Base-by-base conservation (phyloP, 768 basidiomycete genomes). In the Pleurotus tuber-regium region DNA sequence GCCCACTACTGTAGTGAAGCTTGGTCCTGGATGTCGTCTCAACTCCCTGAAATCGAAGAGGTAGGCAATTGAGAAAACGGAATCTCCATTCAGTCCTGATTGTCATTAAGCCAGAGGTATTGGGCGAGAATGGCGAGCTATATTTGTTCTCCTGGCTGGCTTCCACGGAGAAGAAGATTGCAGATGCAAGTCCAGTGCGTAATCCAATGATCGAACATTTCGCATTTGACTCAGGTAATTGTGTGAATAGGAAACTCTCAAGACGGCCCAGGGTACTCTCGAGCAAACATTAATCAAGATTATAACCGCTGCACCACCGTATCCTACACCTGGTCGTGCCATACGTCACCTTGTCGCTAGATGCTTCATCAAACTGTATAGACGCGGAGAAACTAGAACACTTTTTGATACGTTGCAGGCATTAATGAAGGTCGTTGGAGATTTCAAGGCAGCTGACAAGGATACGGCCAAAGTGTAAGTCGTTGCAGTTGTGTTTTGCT, bases 241-340 rank as follows among this genome's bases (percentile, higher is more conserved):
- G n/a, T n/a, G n/a, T n/a, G n/a, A n/a, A n/a, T 57, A 95, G 92
- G 79, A 80, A 50, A 75, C 80, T 18, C 62, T 94, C 40, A 92
- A 89, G 63, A 60, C 77, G 1, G 66, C 71, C 3, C 92, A 94
- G 62, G 52, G 76, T 0, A 72, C 72, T 10, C 63, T 93, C 4
- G 88, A 91, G 60, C 71, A 76, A 5, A 72, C 75, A 0, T 68
- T 94, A 33, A 68, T 91, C 55, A 87, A 87, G 59, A 71, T 92
- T 43, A 70, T 92, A 16, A 73, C 82, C 12, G 82, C 83, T 2
- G 71, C 81, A 0, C 73, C 82, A 5, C 76, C 76, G 9, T 87
- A 84, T 58, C 91, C 94, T n/a, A 66, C 78, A 24, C 95, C 96
- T 1, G 96, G 96, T 38, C 86, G 94, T 8, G 91, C 92, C 2